Base-by-base conservation (phyloP, 2,329 filamentous ascomycete species). In the Beauveria rudraprayagi region DNA sequence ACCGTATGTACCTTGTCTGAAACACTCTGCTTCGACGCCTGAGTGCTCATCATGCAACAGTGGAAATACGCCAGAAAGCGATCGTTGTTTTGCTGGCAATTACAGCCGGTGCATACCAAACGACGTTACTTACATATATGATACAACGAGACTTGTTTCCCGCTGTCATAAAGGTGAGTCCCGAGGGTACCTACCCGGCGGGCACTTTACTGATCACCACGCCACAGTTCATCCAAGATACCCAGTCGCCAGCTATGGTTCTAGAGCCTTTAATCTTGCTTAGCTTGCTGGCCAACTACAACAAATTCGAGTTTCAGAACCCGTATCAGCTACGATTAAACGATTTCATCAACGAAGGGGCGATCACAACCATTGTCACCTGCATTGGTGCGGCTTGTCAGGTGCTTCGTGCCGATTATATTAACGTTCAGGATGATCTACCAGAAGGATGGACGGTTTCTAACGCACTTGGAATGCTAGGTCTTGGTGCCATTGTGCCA, bases 271-370 rank as follows among this genome's bases (percentile, higher is more conserved):
- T 97, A 66, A 84, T 88, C 16, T 82, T 97, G 10, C 80, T 97
- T 22, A 93, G 93, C 14, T 80, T 97, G 4, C 79, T 99, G 58
- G 90, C 91, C 65, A 99, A 97, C 76, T 97, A 97, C 81, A 97
- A 99, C 82, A 99, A 97, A 73, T 99, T 99, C 70, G 94, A 99
- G 74, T 93, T 95, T 61, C 92, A 96, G 71, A 99, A 99, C 67
- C 93, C 93, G 0, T 99, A 99, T 69, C 89, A 94, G 68, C 78
- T 95, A 64, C 89, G 93, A 30, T 82, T 99, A 17, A 92, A 93
- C 68, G 92, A 97, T 72, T 97, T 97, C 73, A 91, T 97, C 68
- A 96, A 99, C 70, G 92, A 97, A 70, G 78, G 82, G 0, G 88
- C 89, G 2, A 97, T 97, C 68, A 83, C 88, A 63, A 91, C 90